phyloP scores from a whole-genome alignment of 768 basidiomycete species.

The Termitomyces heimii region DNA sequence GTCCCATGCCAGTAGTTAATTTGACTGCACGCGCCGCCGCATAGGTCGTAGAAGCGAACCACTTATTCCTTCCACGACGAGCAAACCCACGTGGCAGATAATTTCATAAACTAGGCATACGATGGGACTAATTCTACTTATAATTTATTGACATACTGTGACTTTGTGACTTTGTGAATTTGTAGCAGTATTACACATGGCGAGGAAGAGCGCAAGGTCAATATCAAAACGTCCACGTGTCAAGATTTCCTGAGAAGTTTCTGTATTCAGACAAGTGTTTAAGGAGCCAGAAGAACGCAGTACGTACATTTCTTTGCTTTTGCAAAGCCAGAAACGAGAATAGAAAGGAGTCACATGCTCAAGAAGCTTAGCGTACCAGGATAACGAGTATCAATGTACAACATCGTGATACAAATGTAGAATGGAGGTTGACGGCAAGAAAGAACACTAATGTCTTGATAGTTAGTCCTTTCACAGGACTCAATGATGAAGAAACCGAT shows the following conservation, averaged over 20 bases:
- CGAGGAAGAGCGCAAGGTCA: not conserved
- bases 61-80: not conserved
- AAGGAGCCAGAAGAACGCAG: not conserved
- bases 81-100: not conserved
- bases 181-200: slow-evolving; percentile 7
- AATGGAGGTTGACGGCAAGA: not conserved
- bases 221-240: not conserved
- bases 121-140: not conserved
- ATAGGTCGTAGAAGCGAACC: not conserved
- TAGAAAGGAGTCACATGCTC: slow-evolving; percentile 2
- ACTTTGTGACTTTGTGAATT: too few relatives aligned
- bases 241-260: not conserved
- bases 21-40: not conserved
- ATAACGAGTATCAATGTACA: not conserved
- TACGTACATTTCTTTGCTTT: slow-evolving; percentile 3
- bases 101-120: not conserved
- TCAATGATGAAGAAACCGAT: slow-evolving; percentile 16
- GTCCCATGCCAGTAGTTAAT: slow-evolving; percentile 68
- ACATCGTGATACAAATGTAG: slow-evolving; percentile 3
- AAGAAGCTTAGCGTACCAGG: slow-evolving; percentile 1
- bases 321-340: not conserved
- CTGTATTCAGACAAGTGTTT: not conserved
- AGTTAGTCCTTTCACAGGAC: slow-evolving; percentile 1
- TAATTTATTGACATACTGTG: slow-evolving; percentile 1
- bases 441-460: not conserved